Percentiles rank a stretch among this genome's conserved stretches.
These are phyloP conservation scores for Trichoderma atroviride DNA, from an alignment of 2,329 filamentous ascomycete genomes.

Conservation along the genomic window DNA sequence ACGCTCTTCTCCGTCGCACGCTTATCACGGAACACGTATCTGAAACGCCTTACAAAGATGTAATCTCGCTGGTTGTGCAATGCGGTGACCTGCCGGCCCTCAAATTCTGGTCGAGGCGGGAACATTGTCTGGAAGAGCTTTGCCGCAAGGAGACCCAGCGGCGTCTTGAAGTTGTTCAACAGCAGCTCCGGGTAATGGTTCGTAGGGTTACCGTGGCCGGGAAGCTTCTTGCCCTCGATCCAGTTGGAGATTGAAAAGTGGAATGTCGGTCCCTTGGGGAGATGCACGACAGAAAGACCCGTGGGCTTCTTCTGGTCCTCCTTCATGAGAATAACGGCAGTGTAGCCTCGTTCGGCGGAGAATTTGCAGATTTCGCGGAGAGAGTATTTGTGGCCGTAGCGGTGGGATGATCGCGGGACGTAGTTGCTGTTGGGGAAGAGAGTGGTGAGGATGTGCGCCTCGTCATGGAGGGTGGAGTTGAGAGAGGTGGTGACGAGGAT, in stretches of 20 bases:
- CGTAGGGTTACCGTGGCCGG: conserved; percentile 85
- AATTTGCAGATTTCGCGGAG: conserved; percentile 88
- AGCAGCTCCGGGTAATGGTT: conserved; percentile 89
- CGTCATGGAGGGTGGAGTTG: conserved; percentile 83
- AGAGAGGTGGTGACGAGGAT: conserved; percentile 89
- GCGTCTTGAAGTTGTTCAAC: conserved; percentile 93
- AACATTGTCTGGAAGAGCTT: conserved; percentile 67
- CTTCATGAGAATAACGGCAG: conserved; percentile 79
- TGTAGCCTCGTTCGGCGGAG: conserved; percentile 80
- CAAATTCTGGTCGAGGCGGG: conserved; percentile 78
- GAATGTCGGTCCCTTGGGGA: conserved; percentile 85
- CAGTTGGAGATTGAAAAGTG: conserved; percentile 91
- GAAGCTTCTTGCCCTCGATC: conserved; percentile 83
- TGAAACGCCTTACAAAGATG: conserved; percentile 87
- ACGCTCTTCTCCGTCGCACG: conserved; percentile 84
- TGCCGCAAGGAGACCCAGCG: conserved; percentile 84
- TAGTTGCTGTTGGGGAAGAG: conserved; percentile 88
- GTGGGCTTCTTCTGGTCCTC: conserved; percentile 86
- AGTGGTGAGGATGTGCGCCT: conserved; percentile 75
- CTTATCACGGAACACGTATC: conserved; percentile 93
- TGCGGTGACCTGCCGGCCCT: conserved; percentile 87
- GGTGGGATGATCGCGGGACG: conserved; percentile 81
- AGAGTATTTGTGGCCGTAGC: conserved; percentile 86
- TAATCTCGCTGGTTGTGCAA: conserved; percentile 95
- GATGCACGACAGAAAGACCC: conserved; percentile 79